phyloP scores from a whole-genome alignment of 169 alveolate genomes.

The Cryptosporidium sp. region DNA sequence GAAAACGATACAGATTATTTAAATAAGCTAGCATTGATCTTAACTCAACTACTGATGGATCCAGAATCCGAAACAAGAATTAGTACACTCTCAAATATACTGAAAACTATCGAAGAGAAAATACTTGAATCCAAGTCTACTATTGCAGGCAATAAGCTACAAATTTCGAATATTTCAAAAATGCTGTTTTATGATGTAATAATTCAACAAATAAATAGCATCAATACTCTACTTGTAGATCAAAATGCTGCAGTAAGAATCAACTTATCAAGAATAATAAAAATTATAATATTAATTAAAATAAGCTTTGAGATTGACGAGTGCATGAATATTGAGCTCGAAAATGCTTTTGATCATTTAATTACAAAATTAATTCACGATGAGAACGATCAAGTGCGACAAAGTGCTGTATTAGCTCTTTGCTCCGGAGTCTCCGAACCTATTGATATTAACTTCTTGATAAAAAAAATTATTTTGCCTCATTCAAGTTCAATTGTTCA shows the following conservation, averaged over 20 bases:
- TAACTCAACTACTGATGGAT: conserved; percentile 24
- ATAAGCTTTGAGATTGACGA: background rate
- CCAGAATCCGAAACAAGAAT: conserved; percentile 45
- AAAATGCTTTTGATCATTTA: background rate
- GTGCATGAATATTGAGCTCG: background rate
- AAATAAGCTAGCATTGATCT: background rate
- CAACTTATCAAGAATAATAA: conserved; percentile 6
- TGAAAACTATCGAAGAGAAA: conserved; percentile 6
- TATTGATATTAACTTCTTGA: background rate
- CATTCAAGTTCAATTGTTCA: conserved; percentile 3
- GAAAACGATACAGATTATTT: background rate
- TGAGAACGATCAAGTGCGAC: conserved; percentile 36
- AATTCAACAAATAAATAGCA: conserved; percentile 6
- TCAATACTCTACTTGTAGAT: conserved; percentile 1
- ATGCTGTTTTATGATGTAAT: conserved; percentile 26
- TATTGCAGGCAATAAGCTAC: background rate
- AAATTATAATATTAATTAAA: conserved; percentile 9
- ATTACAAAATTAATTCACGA: conserved; percentile 15
- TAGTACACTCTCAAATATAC: conserved; percentile 5
- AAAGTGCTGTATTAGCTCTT: conserved; percentile 40
- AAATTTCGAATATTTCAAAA: background rate
- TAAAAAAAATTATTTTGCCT: conserved; percentile 14
- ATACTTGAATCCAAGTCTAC: background rate
- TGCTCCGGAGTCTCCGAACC: conserved; percentile 20
- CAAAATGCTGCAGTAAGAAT: conserved; percentile 24